Evolutionary conservation across 495 filamentous ascomycete species (phyloP), one percentile per base, ranked within the genome.

Genomic region (Penicillium manginii): DNA sequence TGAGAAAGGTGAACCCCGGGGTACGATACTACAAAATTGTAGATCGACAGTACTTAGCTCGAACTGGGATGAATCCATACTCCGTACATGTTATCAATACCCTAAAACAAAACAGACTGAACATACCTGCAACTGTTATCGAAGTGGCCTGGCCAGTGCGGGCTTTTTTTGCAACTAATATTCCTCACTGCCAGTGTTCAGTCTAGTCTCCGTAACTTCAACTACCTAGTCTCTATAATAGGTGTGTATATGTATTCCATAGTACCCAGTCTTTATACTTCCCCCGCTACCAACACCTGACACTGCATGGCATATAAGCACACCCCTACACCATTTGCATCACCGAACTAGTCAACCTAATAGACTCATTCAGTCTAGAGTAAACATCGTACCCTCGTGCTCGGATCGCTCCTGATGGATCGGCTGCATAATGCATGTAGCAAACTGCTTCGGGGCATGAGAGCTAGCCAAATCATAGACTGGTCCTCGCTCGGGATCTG

Each of bases 361-460:
- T 8, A 5, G 6, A 29, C 26, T 29, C 26, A 29, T 29, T 8
- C 26, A 29, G 26, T 29, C 26, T 29, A 29, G 26, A 29, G 6
- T 29, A 8, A 29, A 37, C 15, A 37, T 9, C 40, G 19, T 17
- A 12, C 7, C 19, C 15, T 12, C 17, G 1, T n/a, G 50, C 50
- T 53, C 50, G 21, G 52, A 42, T 54, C 52, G 22, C 39, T 42
- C 51, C 14, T 47, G 59, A 53, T 48, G 19, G 49, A 61, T 57
- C 48, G 43, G 54, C 54, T 57, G 59, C 54, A 53, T 46, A 22
- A 8, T 50, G n/a, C 47, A 45, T 56, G 59, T 9, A 49, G 57
- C 43, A 53, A 42, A 43, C 54, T 56, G 47, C 57, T 52, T 60
- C 53, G 42, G 45, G 58, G 17, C 26, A 60, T 60, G 58, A 52